Evolutionary conservation across 2,329 filamentous ascomycete species (phyloP), one percentile per base, ranked within the genome.

Genomic region (Fusarium compactum): DNA sequence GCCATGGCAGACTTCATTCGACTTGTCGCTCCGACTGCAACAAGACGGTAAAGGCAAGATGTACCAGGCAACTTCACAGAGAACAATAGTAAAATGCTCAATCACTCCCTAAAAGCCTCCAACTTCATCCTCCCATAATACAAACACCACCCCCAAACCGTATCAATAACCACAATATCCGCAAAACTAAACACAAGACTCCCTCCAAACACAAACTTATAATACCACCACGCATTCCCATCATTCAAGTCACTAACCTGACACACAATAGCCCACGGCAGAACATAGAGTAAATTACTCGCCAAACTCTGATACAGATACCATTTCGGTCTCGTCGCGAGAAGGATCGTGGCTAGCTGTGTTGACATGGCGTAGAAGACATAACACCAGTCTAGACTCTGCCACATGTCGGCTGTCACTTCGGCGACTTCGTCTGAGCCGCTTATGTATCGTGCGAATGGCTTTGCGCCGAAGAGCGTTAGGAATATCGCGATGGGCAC

Each of bases 241-340:
- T 81, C 76, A 9, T 84, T 82, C 47, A 91, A 78, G 3, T 78
- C 58, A n/a, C 78, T 79, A 7, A 80, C 82, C 53, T 84, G 86
- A 63, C 86, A 89, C 0, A 86, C 89, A 43, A 93, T 87, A 0
- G 91, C 90, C 90, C 91, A 93, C 0, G 90, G 91, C 5, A 94
- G 78, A 0, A 93, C 90, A 74, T 90, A 93, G 0, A 90, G 76
- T 0, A 93, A 50, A 71, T 93, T 93, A 9, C 90, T 91, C 0
- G 81, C 85, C 1, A 93, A 78, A 6, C 88, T 89, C 76, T 93
- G 90, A 62, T 86, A 88, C 0, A 93, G 81, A 74, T 92, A 93
- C 90, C 89, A 93, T 3, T 81, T 80, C 0, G 90, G 90, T 1
- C 84, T 80, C 0, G 90, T 92, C 0, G 91, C 88, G 0, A 92